Percentiles rank a stretch among this genome's conserved stretches.
phyloP scores from a whole-genome alignment of 2,329 filamentous ascomycete species.

The Fusarium goolgardi region DNA sequence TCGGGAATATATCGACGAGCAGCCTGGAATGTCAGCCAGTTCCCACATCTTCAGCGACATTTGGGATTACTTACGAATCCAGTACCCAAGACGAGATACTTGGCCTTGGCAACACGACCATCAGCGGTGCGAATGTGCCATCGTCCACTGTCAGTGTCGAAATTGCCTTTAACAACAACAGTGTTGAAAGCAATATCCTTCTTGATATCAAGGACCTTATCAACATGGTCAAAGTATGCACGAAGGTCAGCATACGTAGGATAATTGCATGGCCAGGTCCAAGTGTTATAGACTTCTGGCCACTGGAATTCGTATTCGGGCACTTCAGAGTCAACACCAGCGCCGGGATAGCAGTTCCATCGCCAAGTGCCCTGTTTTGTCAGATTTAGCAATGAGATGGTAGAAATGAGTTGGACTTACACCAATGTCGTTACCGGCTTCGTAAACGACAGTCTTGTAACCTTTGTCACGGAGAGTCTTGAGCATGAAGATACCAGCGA shows the following conservation, averaged over 20 bases:
- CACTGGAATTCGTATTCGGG: conserved; percentile 66
- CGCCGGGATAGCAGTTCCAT: conserved; percentile 68
- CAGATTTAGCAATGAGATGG: background rate
- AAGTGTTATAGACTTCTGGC: conserved; percentile 64
- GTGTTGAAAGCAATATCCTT: conserved; percentile 69
- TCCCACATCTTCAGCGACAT: too few relatives aligned
- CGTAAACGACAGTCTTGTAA: conserved; percentile 61
- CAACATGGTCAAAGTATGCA: conserved; percentile 69
- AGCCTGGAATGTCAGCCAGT: background rate
- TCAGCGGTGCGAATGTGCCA: conserved; percentile 64
- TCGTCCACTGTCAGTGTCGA: conserved; percentile 58
- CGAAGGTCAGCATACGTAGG: conserved; percentile 64
- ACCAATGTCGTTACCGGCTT: conserved; percentile 63
- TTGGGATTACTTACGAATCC: conserved; percentile 58
- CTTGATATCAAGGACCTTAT: conserved; percentile 64
- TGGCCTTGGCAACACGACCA: conserved; percentile 61
- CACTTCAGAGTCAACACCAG: conserved; percentile 64
- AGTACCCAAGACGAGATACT: conserved; percentile 64
- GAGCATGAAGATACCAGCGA: conserved; percentile 63
- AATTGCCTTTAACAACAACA: conserved; percentile 63
- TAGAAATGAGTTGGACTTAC: conserved; percentile 39
- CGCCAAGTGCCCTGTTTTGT: conserved; percentile 52
- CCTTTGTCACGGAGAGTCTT: conserved; percentile 64
- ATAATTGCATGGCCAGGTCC: conserved; percentile 67
- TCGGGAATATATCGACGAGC: conserved; percentile 71